A percentile compares a stretch with the other conserved stretches of the same genome.
Conservation (phyloP, 2,329 filamentous ascomycete species). For the Cryphonectria parasitica region DNA sequence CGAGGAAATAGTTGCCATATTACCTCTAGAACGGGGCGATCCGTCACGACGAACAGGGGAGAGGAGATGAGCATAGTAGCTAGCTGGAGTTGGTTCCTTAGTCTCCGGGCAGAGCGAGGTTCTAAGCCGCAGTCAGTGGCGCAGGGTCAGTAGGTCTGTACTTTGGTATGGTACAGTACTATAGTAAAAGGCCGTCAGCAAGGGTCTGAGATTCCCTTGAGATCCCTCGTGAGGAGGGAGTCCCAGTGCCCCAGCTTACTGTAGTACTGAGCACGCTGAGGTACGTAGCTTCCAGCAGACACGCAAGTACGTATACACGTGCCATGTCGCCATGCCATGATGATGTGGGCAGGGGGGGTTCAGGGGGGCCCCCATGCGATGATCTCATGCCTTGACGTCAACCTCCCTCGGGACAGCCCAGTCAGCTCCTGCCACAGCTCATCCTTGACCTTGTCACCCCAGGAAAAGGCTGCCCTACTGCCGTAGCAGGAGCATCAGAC, state of each 20-base stretch:
- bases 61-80: background rate
- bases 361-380: background rate
- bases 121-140: background rate
- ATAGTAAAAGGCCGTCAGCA: background rate
- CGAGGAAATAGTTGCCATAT: background rate
- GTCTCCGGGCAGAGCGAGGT: constrained; percentile 3
- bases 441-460: background rate
- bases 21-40: background rate
- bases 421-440: background rate
- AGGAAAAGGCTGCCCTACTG: background rate
- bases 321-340: background rate
- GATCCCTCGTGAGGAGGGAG: background rate
- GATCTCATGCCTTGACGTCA: constrained; percentile 11
- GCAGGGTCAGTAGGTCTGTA: background rate
- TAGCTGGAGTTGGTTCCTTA: background rate
- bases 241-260: background rate
- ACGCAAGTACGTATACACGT: background rate
- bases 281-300: background rate
- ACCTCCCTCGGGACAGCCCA: background rate
- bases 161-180: background rate
- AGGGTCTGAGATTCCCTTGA: background rate
- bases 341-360: background rate
- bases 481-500: background rate
- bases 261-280: too few relatives aligned
- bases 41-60: background rate